phyloP scores from a whole-genome alignment of 2,329 filamentous ascomycete species.

The Arthrinium phaeospermum region DNA sequence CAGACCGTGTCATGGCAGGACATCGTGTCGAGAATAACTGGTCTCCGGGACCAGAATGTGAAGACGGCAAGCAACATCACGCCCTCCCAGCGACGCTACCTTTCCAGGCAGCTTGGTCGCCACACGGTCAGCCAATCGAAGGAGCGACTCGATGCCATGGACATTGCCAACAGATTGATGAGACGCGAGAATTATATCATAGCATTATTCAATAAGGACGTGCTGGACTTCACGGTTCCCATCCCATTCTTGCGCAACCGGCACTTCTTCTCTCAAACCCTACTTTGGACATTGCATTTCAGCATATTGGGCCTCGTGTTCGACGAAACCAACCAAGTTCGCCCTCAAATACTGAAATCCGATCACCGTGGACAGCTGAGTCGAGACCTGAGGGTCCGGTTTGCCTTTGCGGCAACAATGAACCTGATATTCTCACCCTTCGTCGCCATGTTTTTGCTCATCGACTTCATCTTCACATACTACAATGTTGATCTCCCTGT shows the following conservation, averaged over 20 bases:
- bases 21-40: conserved; percentile 84
- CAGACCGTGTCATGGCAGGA: conserved; percentile 96
- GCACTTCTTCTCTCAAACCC: conserved; percentile 84
- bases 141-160: conserved; percentile 92
- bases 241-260: conserved; percentile 81
- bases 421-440: conserved; percentile 88
- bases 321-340: conserved; percentile 85
- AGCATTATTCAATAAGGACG: conserved; percentile 95
- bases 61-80: conserved; percentile 69
- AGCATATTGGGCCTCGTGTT: conserved; percentile 95
- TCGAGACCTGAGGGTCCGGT: conserved; percentile 75
- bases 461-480: conserved; percentile 93
- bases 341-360: conserved; percentile 83
- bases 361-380: conserved; percentile 81
- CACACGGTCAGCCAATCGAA: conserved; percentile 83
- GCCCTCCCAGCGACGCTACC: conserved; percentile 55
- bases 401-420: conserved; percentile 82
- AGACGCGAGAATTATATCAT: conserved; percentile 96
- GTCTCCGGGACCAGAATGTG: conserved; percentile 83
- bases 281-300: conserved; percentile 91
- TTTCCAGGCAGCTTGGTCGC: conserved; percentile 61
- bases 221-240: conserved; percentile 84
- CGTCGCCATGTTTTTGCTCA: conserved; percentile 81
- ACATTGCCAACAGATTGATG: conserved; percentile 97
- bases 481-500: conserved; percentile 72